Base-by-base conservation (phyloP, 306 rosid species). In the Phaseolus lunatus region DNA sequence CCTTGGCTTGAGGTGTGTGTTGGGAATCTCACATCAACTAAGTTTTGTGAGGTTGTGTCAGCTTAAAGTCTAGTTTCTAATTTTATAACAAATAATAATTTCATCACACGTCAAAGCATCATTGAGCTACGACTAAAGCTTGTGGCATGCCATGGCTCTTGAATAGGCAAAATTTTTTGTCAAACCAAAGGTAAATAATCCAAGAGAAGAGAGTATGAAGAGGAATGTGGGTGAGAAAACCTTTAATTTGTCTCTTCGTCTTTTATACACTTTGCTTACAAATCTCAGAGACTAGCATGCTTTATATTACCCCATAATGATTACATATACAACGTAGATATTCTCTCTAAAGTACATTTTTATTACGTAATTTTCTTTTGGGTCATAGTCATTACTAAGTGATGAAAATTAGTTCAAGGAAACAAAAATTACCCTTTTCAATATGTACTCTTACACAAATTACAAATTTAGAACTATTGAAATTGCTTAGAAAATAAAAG, bases 391-490 rank as follows among this genome's bases (percentile, higher is more conserved):
- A 44, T 43, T 27, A 31, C 70, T 15, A 41, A 35, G 73, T 50
- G 33, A 54, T 73, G 41, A 58, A 66, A 73, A 20, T 18, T 67
- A 59, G 45, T 62, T 75, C 33, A 35, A 67, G 31, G 41, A 61
- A 61, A 64, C n/a, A 20, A 18, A 67, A 29, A 22, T 2, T 37
- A 15, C 50, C 37, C 20, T 66, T 68, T 59, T 74, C 41, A 23
- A n/a, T 65, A 29, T 47, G 70, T 22, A 14, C 23, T 50, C 5
- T 59, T 20, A 43, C 26, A 67, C 50, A 39, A 53, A 65, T 56
- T 52, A 41, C 70, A 44, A 72, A 84, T 61, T 43, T 63, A 33
- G 58, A 63, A 63, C 59, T 20, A 59, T 19, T 44, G 22, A 23
- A 26, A 48, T 19, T 49, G 23, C 47, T 43, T 43, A 12, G 33